Base-by-base conservation (phyloP, 306 rosid genomes). In the Begonia loranthoides region DNA sequence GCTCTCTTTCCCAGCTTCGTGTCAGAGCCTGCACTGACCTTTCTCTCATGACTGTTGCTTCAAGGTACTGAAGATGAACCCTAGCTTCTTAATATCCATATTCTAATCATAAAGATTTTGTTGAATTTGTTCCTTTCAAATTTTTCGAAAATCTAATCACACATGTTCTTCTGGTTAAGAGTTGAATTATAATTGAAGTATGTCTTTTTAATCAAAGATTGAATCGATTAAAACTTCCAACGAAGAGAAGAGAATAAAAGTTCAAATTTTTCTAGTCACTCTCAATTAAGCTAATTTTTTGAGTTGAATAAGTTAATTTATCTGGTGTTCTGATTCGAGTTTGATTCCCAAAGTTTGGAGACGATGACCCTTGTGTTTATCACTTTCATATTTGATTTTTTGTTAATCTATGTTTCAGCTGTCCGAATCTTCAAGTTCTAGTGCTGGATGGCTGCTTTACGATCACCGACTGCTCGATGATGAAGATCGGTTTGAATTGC, bases 391-490 rank as follows among this genome's bases (percentile, higher is more conserved):
- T 39, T 5, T 6, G 8, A 10, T 39, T 39, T 39, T 39, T 39
- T 39, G 43, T 6, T 39, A 28, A 40, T 33, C 24, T 15, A 21
- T 4, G 16, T 16, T 47, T 19, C 46, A 49, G 64, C 40, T 59
- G 64, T 11, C 64, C 56, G 33, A 59, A 59, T 22, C 64, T 59
- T 59, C 83, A 85, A 79, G 74, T 85, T 73, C 76, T 85, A 63
- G 66, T 82, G 12, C 72, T 85, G 78, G 80, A 73, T 75, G 78
- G 84, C 72, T 78, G 92, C 66, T 79, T 85, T 39, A 76, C 63
- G 67, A 83, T 74, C 55, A 90, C 94, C 17, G 92, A 82, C 67
- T 66, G 50, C 55, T 76, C 94, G 13, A 82, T 90, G 70, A 62
- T 70, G 17, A 56, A 52, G 17, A 55, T 81, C 57, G 84, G 84